These are phyloP conservation scores for Logfia minima DNA, from an alignment of 129 eudicot species.

Conservation along the genomic window DNA sequence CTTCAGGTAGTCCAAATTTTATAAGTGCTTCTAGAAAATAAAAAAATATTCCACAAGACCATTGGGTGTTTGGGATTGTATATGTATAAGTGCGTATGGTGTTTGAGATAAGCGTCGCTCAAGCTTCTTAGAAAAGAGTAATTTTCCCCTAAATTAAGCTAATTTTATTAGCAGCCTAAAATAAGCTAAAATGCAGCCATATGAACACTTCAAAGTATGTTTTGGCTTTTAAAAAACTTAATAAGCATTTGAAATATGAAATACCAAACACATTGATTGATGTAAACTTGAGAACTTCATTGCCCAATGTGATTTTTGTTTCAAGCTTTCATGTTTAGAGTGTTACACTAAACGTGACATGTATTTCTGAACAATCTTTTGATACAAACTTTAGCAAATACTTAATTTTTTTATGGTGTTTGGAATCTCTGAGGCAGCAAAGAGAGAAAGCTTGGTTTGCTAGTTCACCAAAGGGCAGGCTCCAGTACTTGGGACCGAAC, in stretches of 20 bases:
- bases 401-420: neutral
- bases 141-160: neutral
- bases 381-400: conserved; percentile 5
- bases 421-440: conserved; percentile 50
- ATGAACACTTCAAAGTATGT: neutral
- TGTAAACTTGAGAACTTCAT: neutral
- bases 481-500: conserved; percentile 60
- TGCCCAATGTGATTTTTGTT: neutral
- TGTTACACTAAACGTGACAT: neutral
- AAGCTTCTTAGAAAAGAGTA: neutral
- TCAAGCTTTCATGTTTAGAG: neutral
- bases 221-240: neutral
- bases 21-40: no score
- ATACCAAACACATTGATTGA: neutral
- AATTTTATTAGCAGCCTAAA: neutral
- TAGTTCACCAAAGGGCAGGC: conserved; percentile 72
- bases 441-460: conserved; percentile 66
- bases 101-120: neutral
- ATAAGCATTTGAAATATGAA: neutral
- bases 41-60: no score
- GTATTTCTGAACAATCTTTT: conserved; percentile 48
- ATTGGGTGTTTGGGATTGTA: neutral
- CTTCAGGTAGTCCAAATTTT: conserved; percentile 38
- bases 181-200: neutral
- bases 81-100: neutral